Evolutionary conservation across 208 protist species (phyloP), one percentile per base, ranked within the genome.

Genomic region (Leishmania tarentolae): DNA sequence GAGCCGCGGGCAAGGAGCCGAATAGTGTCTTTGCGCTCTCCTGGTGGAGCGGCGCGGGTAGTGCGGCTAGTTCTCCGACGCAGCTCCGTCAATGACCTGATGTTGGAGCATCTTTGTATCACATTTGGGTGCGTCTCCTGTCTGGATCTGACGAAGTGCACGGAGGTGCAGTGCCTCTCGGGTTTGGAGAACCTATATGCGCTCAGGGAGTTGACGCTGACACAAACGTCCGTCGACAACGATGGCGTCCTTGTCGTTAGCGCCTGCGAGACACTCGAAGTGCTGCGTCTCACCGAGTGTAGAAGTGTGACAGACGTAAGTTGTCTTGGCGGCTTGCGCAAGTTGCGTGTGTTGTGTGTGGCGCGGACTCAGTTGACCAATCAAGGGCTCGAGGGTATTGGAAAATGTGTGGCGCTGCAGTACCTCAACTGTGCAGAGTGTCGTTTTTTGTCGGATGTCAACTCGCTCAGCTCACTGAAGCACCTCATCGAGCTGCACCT

Each of bases 381-480:
- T 52, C 84, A 87, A 46, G 92, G 92, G 15, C 84, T 95, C 42
- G 74, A 78, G 40, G 87, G 87, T 21, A 76, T 97, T 53, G 78
- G 87, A n/a, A n/a, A 66, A 4, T 94, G 90, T 76, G n/a, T 63
- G n/a, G 59, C 75, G 9, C 75, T 97, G 77, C 78, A 78, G 37
- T 85, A 83, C 47, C 76, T 96, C n/a, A 83, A 77, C 65, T 85
- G 94, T n/a, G 86, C 82, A 35, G 88, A 93, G 65, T 97, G 93
- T 76, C 86, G 87, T 3, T 89, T 88, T 70, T n/a, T 96, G 42
- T 88, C 90, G 1, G 86, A 92, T 73, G 82, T 95, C 13, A 94
- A 93, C 82, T 71, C 84, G 31, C 80, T 97, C 7, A 81, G 85
- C 24, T 70, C 84, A 15, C 83, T 97, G 19, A 63, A 53, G 57